These are phyloP conservation scores for Postia placenta DNA, from an alignment of 768 basidiomycete species.

Conservation along the genomic window DNA sequence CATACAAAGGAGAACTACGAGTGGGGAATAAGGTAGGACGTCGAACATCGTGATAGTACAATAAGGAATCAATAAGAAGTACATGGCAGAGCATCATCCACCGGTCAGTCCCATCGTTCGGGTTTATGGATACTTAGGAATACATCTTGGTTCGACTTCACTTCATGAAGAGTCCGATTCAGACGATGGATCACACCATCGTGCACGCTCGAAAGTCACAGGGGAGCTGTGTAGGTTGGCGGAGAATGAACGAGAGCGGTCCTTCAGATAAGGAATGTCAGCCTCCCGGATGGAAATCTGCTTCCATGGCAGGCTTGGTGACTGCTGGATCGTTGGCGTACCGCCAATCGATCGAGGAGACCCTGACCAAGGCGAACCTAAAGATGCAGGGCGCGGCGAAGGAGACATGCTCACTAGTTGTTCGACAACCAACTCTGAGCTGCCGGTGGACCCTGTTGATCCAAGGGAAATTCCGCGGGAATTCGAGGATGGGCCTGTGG, in stretches of 20 bases:
- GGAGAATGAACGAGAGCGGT: constrained; percentile 10
- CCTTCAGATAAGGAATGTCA: constrained; percentile 9
- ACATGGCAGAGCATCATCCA: constrained; percentile 3
- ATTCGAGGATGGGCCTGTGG: neutral
- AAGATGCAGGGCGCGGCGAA: constrained; percentile 5
- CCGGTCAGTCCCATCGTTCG: too few species aligned
- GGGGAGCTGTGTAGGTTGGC: constrained; percentile 15
- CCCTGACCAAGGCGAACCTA: constrained; percentile 5
- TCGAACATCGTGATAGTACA: constrained; percentile 8
- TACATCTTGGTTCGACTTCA: too few species aligned
- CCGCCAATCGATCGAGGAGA: constrained; percentile 1
- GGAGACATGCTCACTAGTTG: constrained; percentile 15
- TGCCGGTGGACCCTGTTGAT: neutral
- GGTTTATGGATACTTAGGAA: too few species aligned
- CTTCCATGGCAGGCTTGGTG: constrained; percentile 22
- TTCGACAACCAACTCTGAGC: constrained; percentile 20
- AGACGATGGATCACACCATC: constrained; percentile 16
- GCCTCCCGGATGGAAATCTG: constrained; percentile 16
- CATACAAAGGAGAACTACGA: constrained; percentile 11
- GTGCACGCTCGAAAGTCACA: constrained; percentile 12
- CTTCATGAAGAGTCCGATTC: constrained; percentile 15
- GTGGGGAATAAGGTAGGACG: constrained; percentile 13
- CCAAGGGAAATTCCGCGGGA: neutral
- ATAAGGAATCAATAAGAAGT: constrained; percentile 19
- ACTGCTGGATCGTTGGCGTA: constrained; percentile 9